These are phyloP conservation scores for Rosellinia necatrix DNA, from an alignment of 2,329 filamentous ascomycete species.

Conservation along the genomic window DNA sequence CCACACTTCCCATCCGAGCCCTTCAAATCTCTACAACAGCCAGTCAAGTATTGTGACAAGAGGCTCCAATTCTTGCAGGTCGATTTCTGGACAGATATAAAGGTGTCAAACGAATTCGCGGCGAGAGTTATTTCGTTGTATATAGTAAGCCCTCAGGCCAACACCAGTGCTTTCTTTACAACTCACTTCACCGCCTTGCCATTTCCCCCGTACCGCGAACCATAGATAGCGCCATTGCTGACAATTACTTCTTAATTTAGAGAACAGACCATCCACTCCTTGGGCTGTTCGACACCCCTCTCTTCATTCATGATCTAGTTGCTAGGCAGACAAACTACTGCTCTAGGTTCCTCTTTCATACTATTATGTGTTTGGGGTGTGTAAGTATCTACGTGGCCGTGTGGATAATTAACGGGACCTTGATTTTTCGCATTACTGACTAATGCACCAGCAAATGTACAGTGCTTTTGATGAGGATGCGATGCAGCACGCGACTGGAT, in stretches of 20 bases:
- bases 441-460: constrained; percentile 43
- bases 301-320: constrained; percentile 44
- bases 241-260: not conserved
- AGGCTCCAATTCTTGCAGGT: constrained; percentile 10
- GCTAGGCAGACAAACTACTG: constrained; percentile 35
- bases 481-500: constrained; percentile 24
- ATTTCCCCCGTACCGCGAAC: no score
- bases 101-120: constrained; percentile 14
- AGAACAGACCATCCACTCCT: constrained; percentile 46
- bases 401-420: not conserved
- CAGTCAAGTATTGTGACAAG: constrained; percentile 14
- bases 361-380: constrained; percentile 43
- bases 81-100: constrained; percentile 20
- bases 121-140: constrained; percentile 25
- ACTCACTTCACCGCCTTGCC: no score
- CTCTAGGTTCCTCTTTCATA: constrained; percentile 43
- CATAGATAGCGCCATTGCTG: not conserved
- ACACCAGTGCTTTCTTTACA: no score
- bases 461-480: constrained; percentile 37
- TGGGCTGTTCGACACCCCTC: constrained; percentile 41
- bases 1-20: not conserved
- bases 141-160: constrained; percentile 22
- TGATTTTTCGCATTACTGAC: not conserved
- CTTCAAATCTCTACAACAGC: not conserved
- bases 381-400: constrained; percentile 40